phyloP scores from a whole-genome alignment of 2,329 filamentous ascomycete genomes.

The Verticillium longisporum region DNA sequence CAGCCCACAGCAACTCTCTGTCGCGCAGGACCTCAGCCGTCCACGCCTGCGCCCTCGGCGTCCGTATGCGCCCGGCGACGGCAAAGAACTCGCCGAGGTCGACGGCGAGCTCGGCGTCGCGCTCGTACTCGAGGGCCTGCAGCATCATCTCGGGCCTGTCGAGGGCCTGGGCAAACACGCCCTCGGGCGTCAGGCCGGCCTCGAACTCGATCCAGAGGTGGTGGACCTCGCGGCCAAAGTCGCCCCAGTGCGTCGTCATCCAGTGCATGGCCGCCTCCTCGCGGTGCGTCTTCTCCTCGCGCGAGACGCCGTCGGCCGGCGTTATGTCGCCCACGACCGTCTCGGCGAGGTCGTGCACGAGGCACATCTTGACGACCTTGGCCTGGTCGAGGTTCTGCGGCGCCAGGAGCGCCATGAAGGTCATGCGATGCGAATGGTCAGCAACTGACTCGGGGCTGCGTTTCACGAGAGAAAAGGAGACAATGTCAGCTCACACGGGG shows the following conservation, averaged over 20 bases:
- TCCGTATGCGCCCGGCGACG: not conserved
- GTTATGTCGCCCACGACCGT: constrained; percentile 1
- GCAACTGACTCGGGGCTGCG: not conserved
- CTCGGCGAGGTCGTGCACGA: constrained; percentile 1
- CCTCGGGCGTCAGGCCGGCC: not conserved
- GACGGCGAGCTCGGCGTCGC: not conserved
- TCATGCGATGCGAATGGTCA: not conserved
- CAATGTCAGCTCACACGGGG: too few species aligned
- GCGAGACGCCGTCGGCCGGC: not conserved
- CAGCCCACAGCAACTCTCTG: not conserved
- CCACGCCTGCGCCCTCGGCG: not conserved
- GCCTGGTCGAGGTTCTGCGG: not conserved
- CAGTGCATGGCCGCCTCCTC: not conserved
- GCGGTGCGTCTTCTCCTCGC: not conserved
- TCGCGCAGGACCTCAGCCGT: not conserved
- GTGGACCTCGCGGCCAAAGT: not conserved
- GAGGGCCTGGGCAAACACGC: not conserved
- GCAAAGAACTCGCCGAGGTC: not conserved
- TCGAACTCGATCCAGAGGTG: not conserved
- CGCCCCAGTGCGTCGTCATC: not conserved
- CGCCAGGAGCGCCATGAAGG: not conserved
- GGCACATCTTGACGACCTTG: not conserved
- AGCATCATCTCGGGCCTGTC: not conserved
- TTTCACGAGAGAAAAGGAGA: not conserved
- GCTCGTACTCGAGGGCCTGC: not conserved